Conservation (phyloP, 371 early-diverging fungal genomes). For the Haplosporangium sp. region DNA sequence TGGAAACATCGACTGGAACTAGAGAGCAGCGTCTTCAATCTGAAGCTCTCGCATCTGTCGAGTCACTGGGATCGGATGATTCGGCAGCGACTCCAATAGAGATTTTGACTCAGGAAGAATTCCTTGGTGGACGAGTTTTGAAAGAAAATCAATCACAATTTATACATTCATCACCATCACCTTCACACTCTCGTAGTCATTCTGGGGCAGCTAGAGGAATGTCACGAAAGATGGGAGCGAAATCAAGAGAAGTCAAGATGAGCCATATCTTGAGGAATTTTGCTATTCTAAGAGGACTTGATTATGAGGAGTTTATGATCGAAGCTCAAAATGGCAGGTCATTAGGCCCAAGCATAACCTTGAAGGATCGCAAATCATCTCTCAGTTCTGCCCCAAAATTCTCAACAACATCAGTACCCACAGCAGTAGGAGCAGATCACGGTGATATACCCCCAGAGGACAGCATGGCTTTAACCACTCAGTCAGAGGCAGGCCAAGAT, state of each 20-base stretch:
- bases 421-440: not conserved
- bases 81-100: slow-evolving; percentile 39
- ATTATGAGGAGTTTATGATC: slow-evolving; percentile 29
- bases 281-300: slow-evolving; percentile 37
- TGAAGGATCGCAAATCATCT: slow-evolving; percentile 19
- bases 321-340: slow-evolving; percentile 12
- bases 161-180: slow-evolving; percentile 1
- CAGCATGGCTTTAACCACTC: not conserved
- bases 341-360: not conserved
- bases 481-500: not conserved
- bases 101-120: slow-evolving; percentile 33
- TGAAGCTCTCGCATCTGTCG: slow-evolving; percentile 15
- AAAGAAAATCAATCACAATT: slow-evolving; percentile 7
- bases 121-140: slow-evolving; percentile 24
- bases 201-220: not conserved
- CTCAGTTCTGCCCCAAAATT: not conserved
- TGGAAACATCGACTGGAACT: not conserved
- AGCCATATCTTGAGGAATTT: slow-evolving; percentile 47
- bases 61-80: slow-evolving; percentile 21
- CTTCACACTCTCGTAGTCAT: slow-evolving; percentile 1
- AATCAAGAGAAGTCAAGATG: slow-evolving; percentile 46
- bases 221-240: slow-evolving; percentile 11
- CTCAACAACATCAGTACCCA: slow-evolving; percentile 4
- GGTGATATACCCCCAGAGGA: slow-evolving; percentile 17
- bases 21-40: not conserved